These are phyloP conservation scores for Alternaria consortialis DNA, from an alignment of 2,329 filamentous ascomycete species.

Conservation along the genomic window DNA sequence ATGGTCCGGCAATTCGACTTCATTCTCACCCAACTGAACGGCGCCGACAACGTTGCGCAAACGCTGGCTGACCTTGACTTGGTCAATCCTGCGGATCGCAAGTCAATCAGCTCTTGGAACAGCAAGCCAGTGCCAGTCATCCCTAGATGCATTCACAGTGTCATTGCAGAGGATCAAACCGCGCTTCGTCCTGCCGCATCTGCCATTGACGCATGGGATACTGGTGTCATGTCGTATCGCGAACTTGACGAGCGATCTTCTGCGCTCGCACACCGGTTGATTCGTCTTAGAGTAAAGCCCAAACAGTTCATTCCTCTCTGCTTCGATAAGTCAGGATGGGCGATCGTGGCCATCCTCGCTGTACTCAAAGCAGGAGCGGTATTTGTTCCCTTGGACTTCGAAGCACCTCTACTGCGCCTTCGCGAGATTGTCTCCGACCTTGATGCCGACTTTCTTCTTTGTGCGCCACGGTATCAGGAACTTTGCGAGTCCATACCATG, in stretches of 20 bases:
- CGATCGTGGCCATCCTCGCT: conserved; percentile 48
- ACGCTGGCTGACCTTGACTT: conserved; percentile 31
- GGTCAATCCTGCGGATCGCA: conserved; percentile 32
- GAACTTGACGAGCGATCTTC: conserved; percentile 41
- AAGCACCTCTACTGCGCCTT: conserved; percentile 48
- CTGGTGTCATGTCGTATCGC: conserved; percentile 34
- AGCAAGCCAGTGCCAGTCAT: conserved; percentile 32
- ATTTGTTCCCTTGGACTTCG: conserved; percentile 51
- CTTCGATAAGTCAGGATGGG: conserved; percentile 50
- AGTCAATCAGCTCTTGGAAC: conserved; percentile 38
- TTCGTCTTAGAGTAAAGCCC: conserved; percentile 36
- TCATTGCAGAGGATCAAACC: conserved; percentile 37
- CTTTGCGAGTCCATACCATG: conserved; percentile 40
- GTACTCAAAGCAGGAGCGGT: conserved; percentile 50
- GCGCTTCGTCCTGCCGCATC: conserved; percentile 26
- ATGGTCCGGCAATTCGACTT: conserved; percentile 43
- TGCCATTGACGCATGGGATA: conserved; percentile 45
- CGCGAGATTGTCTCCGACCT: conserved; percentile 47
- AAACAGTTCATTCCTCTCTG: conserved; percentile 44
- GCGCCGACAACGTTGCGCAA: conserved; percentile 12
- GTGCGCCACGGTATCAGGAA: conserved; percentile 33
- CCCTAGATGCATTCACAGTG: conserved; percentile 40
- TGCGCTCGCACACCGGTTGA: conserved; percentile 35
- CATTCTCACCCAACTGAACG: conserved; percentile 37
- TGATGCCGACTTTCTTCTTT: conserved; percentile 39